Base-by-base conservation (phyloP, 352 stramenopile species). In the Ophiocytium majus region DNA sequence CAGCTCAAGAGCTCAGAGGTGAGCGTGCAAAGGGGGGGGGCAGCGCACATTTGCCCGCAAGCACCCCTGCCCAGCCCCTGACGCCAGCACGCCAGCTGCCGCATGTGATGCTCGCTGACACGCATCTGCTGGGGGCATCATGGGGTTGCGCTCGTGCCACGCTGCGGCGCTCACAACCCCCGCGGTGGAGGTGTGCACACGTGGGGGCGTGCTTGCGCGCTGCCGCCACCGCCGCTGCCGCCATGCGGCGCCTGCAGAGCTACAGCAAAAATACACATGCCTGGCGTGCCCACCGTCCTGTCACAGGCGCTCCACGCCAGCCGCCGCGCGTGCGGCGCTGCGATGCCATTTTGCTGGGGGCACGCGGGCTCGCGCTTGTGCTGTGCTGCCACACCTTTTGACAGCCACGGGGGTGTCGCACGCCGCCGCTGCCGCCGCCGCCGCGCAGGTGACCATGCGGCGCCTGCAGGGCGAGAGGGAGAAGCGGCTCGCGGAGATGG, bases 401-500 rank as follows among this genome's bases (percentile, higher is more conserved):
- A 57, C 14, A 5, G 43, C 43, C 43, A 57, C 43, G 43, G 14
- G 43, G 5, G 5, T 5, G 14, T 57, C 5, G 43, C 5, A 5
- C 5, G 5, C 43, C 43, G 5, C 43, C 14, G 43, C 43, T 14
- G 43, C 43, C 43, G 5, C 43, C 43, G 5, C 43, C 43, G 5
- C 43, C 43, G 43, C 43, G 23, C 89, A 95, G 64, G 92, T 93
- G 34, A 97, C 94, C 1, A 96, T 95, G 90, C 91, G 94, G 83
- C 91, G 93, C 0, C 90, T 97, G 19, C 89, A 92, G 43, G 92
- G 93, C 88, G 93, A 97, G 84, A 89, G 95, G 0, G 91, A 93
- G 81, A 96, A 96, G 85, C 92, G 94, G 0, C 92, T 95, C 82
- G 90, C 91, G 1, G 94, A 97, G 86, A 91, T 97, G 50, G 92